Conservation (phyloP, 768 basidiomycete species). For the Leccinum longicurvipes region DNA sequence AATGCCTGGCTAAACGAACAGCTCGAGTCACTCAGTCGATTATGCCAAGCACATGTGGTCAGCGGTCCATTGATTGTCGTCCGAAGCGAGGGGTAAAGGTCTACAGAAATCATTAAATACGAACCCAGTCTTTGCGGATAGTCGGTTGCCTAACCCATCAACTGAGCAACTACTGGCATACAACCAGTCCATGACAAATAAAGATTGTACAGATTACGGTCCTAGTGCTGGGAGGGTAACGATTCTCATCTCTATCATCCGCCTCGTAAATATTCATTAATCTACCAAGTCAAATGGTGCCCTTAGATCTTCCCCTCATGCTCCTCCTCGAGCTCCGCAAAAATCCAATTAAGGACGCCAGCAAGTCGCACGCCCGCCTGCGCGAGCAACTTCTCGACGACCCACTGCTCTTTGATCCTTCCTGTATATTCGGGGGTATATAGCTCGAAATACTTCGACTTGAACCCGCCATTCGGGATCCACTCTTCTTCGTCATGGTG, state of each 20-base stretch:
- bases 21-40: too few relatives aligned
- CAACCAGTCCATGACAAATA: too few relatives aligned
- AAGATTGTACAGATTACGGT: not conserved
- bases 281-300: constrained; percentile 3
- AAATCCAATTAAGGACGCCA: constrained; percentile 74
- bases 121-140: too few relatives aligned
- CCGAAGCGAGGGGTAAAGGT: too few relatives aligned
- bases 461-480: not conserved
- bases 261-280: not conserved
- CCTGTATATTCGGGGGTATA: constrained; percentile 81
- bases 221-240: not conserved
- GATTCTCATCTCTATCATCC: not conserved
- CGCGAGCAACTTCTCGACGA: constrained; percentile 79
- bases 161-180: too few relatives aligned
- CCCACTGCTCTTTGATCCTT: constrained; percentile 57
- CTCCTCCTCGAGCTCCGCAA: constrained; percentile 28
- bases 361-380: constrained; percentile 85
- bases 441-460: constrained; percentile 53
- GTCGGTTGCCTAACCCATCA: too few relatives aligned
- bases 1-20: too few relatives aligned
- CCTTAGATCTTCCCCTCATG: not conserved
- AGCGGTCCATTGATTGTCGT: too few relatives aligned
- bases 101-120: too few relatives aligned
- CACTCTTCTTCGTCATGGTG: not conserved
- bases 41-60: too few relatives aligned